Evolutionary conservation across 2,329 filamentous ascomycete species (phyloP).

Genomic region (Trichothecium roseum): DNA sequence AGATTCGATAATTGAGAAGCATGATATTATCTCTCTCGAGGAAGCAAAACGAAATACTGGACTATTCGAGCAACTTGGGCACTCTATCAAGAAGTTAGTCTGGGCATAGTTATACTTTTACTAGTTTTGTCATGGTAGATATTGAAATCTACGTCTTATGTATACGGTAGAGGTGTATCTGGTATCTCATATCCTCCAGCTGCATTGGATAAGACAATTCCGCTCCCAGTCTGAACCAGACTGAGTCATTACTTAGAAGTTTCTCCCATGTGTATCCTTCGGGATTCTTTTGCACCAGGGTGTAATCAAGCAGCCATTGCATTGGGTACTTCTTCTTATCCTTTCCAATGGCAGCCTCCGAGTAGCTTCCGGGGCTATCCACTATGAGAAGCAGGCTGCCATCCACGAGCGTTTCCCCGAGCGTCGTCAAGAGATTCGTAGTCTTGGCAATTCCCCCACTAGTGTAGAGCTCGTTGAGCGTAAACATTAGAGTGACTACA

Average conservation of each 20-base stretch:
- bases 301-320: slow-evolving; percentile 84
- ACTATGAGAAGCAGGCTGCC: slow-evolving; percentile 72
- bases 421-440: slow-evolving; percentile 60
- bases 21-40: slow-evolving; percentile 69
- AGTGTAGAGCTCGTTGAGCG: slow-evolving; percentile 89
- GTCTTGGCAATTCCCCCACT: slow-evolving; percentile 61
- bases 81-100: slow-evolving; percentile 87
- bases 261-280: slow-evolving; percentile 55
- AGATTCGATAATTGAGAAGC: slow-evolving; percentile 40
- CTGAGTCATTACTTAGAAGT: slow-evolving; percentile 62
- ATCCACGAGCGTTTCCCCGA: slow-evolving; percentile 47
- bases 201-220: slow-evolving; percentile 68
- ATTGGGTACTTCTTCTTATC: slow-evolving; percentile 69
- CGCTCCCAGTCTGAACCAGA: slow-evolving; percentile 71
- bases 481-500: slow-evolving; percentile 81
- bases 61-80: slow-evolving; percentile 74
- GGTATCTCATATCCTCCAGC: slow-evolving; percentile 91
- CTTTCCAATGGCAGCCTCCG: slow-evolving; percentile 62
- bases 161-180: slow-evolving; percentile 68
- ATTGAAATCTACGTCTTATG: slow-evolving; percentile 2
- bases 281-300: slow-evolving; percentile 44
- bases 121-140: slow-evolving; percentile 3
- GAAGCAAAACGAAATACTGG: slow-evolving; percentile 85
- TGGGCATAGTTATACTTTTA: slow-evolving; percentile 47
- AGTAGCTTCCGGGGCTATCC: slow-evolving; percentile 90